Conservation (phyloP, 2,329 filamentous ascomycete genomes). For the Triangularia verruculosa region DNA sequence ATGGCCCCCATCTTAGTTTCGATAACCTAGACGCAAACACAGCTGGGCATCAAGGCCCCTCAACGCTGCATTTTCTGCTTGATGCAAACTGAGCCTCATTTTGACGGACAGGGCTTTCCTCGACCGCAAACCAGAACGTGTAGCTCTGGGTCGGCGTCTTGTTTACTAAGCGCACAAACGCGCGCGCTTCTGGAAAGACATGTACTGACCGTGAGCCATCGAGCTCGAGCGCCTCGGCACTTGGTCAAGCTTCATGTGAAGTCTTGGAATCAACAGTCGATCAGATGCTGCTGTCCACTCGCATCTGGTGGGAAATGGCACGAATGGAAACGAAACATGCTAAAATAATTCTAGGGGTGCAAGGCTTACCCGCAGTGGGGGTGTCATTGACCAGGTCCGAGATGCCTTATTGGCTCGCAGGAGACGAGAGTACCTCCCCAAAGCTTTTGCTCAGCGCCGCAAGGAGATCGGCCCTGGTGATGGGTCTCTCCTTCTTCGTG, state of each 20-base stretch:
- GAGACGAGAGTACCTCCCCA: not conserved
- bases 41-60: not conserved
- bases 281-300: not conserved
- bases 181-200: not conserved
- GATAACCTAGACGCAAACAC: not conserved
- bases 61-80: not conserved
- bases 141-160: not conserved
- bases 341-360: not conserved
- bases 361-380: not conserved
- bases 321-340: not conserved
- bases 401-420: not conserved
- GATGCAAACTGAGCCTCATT: not conserved
- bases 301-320: not conserved
- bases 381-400: not conserved
- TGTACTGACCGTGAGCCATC: not conserved
- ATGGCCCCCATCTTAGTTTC: not conserved
- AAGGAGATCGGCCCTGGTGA: not conserved
- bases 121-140: not conserved
- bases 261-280: not conserved
- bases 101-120: not conserved
- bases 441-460: not conserved
- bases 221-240: not conserved
- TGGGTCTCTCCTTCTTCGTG: not conserved
- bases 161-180: not conserved
- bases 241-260: not conserved